A percentile compares a stretch with the other conserved stretches of the same genome.
Evolutionary conservation across 75 land plant species (phyloP).

Genomic region (Selaginella moellendorffii): DNA sequence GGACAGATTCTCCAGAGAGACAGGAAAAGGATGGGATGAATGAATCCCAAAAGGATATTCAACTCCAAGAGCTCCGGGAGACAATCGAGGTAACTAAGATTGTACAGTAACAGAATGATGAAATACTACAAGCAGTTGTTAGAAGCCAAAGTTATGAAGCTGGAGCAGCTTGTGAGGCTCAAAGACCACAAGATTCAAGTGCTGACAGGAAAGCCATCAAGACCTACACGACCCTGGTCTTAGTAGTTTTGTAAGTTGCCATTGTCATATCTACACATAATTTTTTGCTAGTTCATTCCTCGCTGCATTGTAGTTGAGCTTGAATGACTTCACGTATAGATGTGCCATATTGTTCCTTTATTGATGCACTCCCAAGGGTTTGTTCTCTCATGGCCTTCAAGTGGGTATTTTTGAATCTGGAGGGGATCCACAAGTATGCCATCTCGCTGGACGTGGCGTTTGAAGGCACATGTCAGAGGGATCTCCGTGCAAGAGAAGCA

Average conservation of each 20-base stretch:
- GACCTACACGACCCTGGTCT: neutral
- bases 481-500: no score
- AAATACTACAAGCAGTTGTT: constrained; percentile 16
- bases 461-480: no score
- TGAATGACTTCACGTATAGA: no score
- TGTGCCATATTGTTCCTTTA: no score
- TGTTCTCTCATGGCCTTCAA: no score
- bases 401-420: no score
- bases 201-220: constrained; percentile 20
- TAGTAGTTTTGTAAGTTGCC: neutral
- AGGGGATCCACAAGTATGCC: no score
- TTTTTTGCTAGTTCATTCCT: no score
- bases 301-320: no score
- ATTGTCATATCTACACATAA: no score
- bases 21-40: neutral
- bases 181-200: constrained; percentile 38
- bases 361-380: no score
- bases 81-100: constrained; percentile 24
- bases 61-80: constrained; percentile 26
- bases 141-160: constrained; percentile 33
- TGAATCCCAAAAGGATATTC: constrained; percentile 21
- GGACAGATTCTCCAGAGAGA: neutral
- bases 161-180: constrained; percentile 30
- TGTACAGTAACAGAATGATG: neutral
- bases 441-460: no score